Evolutionary conservation across 352 stramenopile genomes (phyloP).

Genomic region (Phytophthora hybrid): DNA sequence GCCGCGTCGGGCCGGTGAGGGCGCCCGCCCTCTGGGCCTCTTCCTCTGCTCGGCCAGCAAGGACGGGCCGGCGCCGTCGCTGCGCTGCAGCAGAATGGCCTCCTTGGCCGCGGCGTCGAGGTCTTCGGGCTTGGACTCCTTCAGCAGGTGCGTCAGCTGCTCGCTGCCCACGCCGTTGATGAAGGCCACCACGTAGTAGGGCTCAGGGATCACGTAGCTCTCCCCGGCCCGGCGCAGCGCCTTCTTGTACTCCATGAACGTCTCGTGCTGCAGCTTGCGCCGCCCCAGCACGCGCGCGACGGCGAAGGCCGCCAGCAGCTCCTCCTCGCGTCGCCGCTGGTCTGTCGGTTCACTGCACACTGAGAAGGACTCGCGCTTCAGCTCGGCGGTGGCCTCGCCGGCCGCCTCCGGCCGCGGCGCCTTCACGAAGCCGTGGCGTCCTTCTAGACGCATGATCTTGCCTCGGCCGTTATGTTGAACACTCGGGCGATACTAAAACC

Average conservation of each 20-base stretch:
- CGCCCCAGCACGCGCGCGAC: conserved; percentile 29
- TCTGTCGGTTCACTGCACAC: conserved; percentile 15
- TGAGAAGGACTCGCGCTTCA: conserved; percentile 27
- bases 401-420: neutral
- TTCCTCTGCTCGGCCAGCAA: conserved; percentile 15
- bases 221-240: conserved; percentile 27
- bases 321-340: conserved; percentile 21
- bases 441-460: conserved; percentile 25
- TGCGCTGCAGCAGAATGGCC: conserved; percentile 36
- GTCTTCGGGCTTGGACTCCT: conserved; percentile 29
- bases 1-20: neutral
- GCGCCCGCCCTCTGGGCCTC: neutral
- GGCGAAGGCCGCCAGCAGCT: conserved; percentile 33
- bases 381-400: conserved; percentile 24
- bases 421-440: conserved; percentile 22
- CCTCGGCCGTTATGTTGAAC: conserved; percentile 21
- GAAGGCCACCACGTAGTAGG: conserved; percentile 39
- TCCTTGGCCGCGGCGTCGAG: conserved; percentile 32
- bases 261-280: conserved; percentile 31
- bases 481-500: neutral
- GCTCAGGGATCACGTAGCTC: conserved; percentile 29
- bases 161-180: conserved; percentile 34
- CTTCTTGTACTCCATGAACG: conserved; percentile 38
- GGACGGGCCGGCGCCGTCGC: conserved; percentile 24
- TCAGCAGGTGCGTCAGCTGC: conserved; percentile 25